Percentiles rank a stretch among this genome's conserved stretches.
Conservation (phyloP, 1,284 basidiomycete species). For the Puccinia horiana region DNA sequence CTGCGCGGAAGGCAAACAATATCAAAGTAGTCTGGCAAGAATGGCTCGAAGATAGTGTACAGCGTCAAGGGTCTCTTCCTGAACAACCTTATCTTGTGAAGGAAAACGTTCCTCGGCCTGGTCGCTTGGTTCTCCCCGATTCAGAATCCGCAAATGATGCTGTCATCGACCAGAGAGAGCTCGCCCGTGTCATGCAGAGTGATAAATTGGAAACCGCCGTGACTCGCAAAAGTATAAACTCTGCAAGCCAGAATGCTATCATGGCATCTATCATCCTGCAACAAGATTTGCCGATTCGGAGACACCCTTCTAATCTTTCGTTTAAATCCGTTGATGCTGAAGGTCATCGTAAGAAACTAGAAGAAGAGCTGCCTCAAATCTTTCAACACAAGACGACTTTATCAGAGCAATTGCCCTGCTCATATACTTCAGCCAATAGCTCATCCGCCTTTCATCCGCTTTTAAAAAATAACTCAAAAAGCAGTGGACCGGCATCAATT, state of each 20-base stretch:
- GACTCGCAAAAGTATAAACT: not conserved
- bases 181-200: not conserved
- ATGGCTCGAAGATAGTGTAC: constrained; percentile 41
- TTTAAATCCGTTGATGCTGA: constrained; percentile 12
- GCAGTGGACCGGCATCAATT: constrained; percentile 11
- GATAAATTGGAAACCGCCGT: constrained; percentile 19
- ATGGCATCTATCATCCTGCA: constrained; percentile 41
- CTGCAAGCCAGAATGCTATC: constrained; percentile 38
- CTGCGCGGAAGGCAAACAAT: constrained; percentile 25
- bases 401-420: not conserved
- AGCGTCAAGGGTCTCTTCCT: constrained; percentile 37
- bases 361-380: constrained; percentile 6
- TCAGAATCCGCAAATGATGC: constrained; percentile 7
- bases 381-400: not conserved
- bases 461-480: constrained; percentile 19
- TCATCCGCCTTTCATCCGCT: not conserved
- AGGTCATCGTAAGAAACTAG: not conserved
- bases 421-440: not conserved
- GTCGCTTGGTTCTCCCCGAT: constrained; percentile 18
- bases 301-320: constrained; percentile 28
- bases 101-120: constrained; percentile 36
- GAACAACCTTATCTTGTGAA: constrained; percentile 34
- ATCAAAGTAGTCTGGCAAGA: constrained; percentile 49
- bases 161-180: not conserved
- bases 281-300: constrained; percentile 38